Evolutionary conservation across 2,329 filamentous ascomycete genomes (phyloP).

Genomic region (Fusarium napiforme): DNA sequence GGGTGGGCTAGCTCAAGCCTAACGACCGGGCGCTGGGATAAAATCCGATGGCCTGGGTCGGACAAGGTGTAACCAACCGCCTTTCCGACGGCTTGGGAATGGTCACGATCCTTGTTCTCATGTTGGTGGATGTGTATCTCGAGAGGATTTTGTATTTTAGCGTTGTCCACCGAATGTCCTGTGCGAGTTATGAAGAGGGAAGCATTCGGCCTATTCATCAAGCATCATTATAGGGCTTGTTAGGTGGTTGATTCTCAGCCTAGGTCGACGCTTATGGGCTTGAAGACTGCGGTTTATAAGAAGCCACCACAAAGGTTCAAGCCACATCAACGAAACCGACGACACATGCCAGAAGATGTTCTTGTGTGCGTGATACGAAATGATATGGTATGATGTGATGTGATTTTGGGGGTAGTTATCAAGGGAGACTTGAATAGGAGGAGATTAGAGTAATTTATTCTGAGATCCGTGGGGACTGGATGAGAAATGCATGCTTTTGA

Average conservation of each 20-base stretch:
- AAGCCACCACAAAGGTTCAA: slow-evolving; percentile 14
- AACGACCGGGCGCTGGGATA: slow-evolving; percentile 38
- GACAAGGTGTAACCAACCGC: slow-evolving; percentile 30
- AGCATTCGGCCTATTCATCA: background rate
- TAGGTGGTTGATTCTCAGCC: background rate
- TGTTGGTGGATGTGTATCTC: slow-evolving; percentile 1
- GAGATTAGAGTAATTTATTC: slow-evolving; percentile 10
- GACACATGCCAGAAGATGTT: background rate
- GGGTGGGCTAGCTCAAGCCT: slow-evolving; percentile 38
- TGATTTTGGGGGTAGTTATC: background rate
- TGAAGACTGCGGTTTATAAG: background rate
- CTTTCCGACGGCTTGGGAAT: slow-evolving; percentile 40
- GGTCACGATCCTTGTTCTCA: slow-evolving; percentile 23
- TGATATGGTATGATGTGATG: background rate
- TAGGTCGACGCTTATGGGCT: background rate
- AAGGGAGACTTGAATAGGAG: slow-evolving; percentile 4
- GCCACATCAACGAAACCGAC: slow-evolving; percentile 17
- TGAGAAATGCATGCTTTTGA: background rate
- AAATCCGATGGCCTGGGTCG: slow-evolving; percentile 43
- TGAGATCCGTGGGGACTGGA: background rate
- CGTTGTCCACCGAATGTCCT: background rate
- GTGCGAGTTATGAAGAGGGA: background rate
- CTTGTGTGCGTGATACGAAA: slow-evolving; percentile 7
- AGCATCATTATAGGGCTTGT: background rate
- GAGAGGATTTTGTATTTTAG: background rate